Evolutionary conservation across 306 rosid genomes (phyloP).

Genomic region (Quercus aquifolioides): DNA sequence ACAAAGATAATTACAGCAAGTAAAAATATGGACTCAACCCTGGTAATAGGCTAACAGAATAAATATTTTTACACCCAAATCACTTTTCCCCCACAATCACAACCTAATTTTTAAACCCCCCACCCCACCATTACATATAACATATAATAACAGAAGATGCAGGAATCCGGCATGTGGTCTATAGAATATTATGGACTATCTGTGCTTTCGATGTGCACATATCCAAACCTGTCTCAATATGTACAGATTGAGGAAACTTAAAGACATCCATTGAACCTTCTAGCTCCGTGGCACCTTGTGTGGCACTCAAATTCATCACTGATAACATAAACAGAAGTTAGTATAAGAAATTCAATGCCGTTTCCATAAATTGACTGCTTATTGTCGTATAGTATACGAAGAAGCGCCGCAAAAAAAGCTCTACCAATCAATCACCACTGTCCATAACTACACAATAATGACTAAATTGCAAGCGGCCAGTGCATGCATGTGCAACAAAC

Average conservation of each 20-base stretch:
- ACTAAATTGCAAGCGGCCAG: neutral
- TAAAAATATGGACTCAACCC: neutral
- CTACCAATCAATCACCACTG: neutral
- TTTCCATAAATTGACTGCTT: neutral
- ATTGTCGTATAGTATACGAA: no score
- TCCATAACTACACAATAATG: neutral
- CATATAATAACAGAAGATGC: neutral
- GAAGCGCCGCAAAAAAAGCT: neutral
- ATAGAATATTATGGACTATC: neutral
- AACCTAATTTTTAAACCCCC: no score
- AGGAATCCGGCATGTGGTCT: neutral
- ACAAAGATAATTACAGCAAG: neutral
- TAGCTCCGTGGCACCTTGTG: neutral
- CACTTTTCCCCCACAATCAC: neutral
- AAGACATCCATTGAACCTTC: neutral
- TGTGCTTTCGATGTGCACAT: neutral
- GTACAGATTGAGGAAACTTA: neutral
- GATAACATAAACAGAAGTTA: neutral
- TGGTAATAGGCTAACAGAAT: neutral
- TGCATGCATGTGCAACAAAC: neutral
- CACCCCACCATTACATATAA: neutral
- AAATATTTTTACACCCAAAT: neutral
- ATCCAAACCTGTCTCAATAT: neutral
- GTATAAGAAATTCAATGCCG: neutral
- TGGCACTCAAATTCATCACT: conserved; percentile 1